A percentile compares a stretch with the other conserved stretches of the same genome.
These are phyloP conservation scores for Yamadazyma dushanensis DNA, from an alignment of 1,139 yeast species.

Conservation along the genomic window DNA sequence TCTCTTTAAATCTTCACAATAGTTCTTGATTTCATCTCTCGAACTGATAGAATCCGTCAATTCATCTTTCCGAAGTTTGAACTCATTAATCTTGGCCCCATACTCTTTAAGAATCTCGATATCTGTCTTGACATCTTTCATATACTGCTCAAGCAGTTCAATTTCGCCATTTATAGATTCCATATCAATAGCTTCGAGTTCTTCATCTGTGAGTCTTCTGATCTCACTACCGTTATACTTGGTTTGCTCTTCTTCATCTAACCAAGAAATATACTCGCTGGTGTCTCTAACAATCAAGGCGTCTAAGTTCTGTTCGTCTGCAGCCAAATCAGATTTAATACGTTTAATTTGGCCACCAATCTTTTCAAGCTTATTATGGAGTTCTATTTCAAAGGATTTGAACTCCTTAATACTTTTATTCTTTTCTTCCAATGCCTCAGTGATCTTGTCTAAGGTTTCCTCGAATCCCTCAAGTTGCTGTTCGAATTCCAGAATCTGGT, in stretches of 20 bases:
- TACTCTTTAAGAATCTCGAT: constrained; percentile 78
- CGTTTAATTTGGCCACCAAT: constrained; percentile 44
- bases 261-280: constrained; percentile 50
- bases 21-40: constrained; percentile 65
- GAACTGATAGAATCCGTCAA: constrained; percentile 64
- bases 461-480: constrained; percentile 34
- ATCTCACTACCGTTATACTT: constrained; percentile 38
- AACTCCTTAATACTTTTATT: constrained; percentile 57
- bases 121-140: constrained; percentile 65
- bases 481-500: constrained; percentile 24
- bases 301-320: constrained; percentile 38
- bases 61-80: constrained; percentile 58
- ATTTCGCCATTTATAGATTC: constrained; percentile 54
- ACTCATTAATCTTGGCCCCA: constrained; percentile 65
- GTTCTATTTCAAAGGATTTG: constrained; percentile 69
- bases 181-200: constrained; percentile 51
- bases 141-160: constrained; percentile 53
- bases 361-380: constrained; percentile 65
- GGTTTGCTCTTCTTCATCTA: constrained; percentile 36
- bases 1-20: constrained; percentile 69
- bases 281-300: constrained; percentile 54
- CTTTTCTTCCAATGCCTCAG: constrained; percentile 50
- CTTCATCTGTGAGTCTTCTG: constrained; percentile 50
- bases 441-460: constrained; percentile 36
- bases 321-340: constrained; percentile 37